These are phyloP conservation scores for Coriaria nepalensis DNA, from an alignment of 306 rosid genomes.

Conservation along the genomic window DNA sequence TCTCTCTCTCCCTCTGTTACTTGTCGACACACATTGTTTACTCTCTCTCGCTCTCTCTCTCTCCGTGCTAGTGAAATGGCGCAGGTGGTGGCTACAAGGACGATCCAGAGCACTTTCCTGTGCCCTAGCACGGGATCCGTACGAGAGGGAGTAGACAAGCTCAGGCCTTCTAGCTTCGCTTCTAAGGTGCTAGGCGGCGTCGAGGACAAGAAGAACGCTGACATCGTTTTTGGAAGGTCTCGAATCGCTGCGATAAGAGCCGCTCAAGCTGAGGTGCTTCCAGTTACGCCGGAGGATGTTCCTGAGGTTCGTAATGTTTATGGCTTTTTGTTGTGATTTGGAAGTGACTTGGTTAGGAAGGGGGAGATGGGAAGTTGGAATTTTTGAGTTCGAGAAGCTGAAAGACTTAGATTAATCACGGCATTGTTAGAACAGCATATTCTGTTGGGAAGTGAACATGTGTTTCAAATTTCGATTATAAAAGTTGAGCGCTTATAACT, in stretches of 20 bases:
- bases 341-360: constrained; percentile 7
- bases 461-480: too few species aligned
- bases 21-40: too few species aligned
- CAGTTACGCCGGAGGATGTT: constrained; percentile 65
- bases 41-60: constrained; percentile 1
- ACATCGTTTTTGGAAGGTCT: constrained; percentile 11
- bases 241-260: constrained; percentile 38
- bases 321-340: neutral
- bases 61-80: constrained; percentile 32
- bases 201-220: constrained; percentile 13
- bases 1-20: constrained; percentile 1
- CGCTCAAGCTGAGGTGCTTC: constrained; percentile 45
- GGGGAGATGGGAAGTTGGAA: neutral
- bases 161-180: constrained; percentile 36
- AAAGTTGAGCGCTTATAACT: too few species aligned
- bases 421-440: too few species aligned
- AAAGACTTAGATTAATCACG: too few species aligned
- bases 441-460: too few species aligned
- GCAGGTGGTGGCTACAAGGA: constrained; percentile 58
- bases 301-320: constrained; percentile 38
- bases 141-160: constrained; percentile 22
- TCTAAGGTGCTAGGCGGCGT: constrained; percentile 15
- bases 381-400: neutral
- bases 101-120: constrained; percentile 44
- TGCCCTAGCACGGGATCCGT: constrained; percentile 37